phyloP scores from a whole-genome alignment of 2,329 filamentous ascomycete species.

The Aspergillus fijiensis region DNA sequence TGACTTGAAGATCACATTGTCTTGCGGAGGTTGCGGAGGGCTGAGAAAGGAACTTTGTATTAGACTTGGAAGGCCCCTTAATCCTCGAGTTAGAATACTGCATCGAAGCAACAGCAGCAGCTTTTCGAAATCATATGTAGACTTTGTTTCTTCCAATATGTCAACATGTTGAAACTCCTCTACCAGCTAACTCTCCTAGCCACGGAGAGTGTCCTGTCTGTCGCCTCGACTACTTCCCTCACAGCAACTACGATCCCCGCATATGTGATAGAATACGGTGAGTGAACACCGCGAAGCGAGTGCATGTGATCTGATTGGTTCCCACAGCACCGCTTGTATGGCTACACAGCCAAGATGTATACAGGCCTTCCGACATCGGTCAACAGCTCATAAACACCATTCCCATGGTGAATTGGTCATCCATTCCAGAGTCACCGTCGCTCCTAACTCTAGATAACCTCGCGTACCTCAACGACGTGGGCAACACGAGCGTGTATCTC shows the following conservation, averaged over 20 bases:
- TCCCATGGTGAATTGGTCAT: constrained; percentile 46
- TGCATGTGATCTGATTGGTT: constrained; percentile 6
- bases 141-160: not conserved
- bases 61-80: not conserved
- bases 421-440: constrained; percentile 37
- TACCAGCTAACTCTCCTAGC: not conserved
- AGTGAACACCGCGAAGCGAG: not conserved
- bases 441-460: constrained; percentile 51
- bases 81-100: not conserved
- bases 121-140: too few relatives aligned
- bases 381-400: constrained; percentile 49
- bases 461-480: constrained; percentile 47
- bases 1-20: not conserved
- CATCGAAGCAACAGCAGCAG: too few relatives aligned
- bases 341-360: constrained; percentile 50
- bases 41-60: not conserved
- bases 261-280: constrained; percentile 50
- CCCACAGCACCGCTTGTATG: constrained; percentile 51
- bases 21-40: not conserved
- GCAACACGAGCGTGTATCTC: constrained; percentile 49
- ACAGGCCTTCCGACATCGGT: constrained; percentile 52
- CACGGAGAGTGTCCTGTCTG: not conserved
- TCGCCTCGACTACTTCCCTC: constrained; percentile 1
- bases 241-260: constrained; percentile 35
- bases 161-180: not conserved